phyloP scores from a whole-genome alignment of 148 eudicot species.

The Rhododendron griersonianum region DNA sequence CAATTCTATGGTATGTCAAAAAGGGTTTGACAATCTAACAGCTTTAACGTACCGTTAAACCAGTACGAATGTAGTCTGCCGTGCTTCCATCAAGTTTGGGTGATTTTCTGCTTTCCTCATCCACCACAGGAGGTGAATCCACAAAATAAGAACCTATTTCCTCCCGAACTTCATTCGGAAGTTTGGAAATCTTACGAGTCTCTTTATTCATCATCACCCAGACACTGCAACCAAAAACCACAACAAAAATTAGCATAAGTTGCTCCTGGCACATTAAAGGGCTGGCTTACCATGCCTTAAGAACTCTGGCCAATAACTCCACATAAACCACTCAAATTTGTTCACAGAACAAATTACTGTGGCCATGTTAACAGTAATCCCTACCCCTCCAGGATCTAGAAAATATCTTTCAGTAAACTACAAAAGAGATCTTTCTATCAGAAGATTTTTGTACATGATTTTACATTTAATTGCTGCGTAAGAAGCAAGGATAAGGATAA shows the following conservation, averaged over 20 bases:
- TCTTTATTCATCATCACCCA: conserved; percentile 97
- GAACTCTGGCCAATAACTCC: neutral
- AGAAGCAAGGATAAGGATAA: neutral
- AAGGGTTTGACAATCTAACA: neutral
- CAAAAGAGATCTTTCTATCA: neutral
- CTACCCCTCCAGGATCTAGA: neutral
- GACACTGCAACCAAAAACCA: conserved; percentile 39
- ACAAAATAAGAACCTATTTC: conserved; percentile 72
- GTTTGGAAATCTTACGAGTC: conserved; percentile 81
- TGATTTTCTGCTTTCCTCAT: conserved; percentile 74
- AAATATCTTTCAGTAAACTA: neutral
- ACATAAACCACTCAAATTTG: neutral
- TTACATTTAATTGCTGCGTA: neutral
- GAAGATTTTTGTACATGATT: neutral
- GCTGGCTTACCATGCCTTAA: neutral
- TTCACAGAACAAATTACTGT: neutral
- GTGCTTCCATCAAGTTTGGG: conserved; percentile 73
- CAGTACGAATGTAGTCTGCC: conserved; percentile 62
- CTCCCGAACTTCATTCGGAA: conserved; percentile 89
- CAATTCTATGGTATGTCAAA: neutral
- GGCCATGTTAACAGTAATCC: neutral
- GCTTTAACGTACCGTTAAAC: conserved; percentile 62
- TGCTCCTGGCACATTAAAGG: neutral
- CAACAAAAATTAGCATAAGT: neutral
- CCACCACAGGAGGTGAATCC: conserved; percentile 76